These are phyloP conservation scores for Candida khao-thaluensis DNA, from an alignment of 805 yeast genomes.

Conservation along the genomic window DNA sequence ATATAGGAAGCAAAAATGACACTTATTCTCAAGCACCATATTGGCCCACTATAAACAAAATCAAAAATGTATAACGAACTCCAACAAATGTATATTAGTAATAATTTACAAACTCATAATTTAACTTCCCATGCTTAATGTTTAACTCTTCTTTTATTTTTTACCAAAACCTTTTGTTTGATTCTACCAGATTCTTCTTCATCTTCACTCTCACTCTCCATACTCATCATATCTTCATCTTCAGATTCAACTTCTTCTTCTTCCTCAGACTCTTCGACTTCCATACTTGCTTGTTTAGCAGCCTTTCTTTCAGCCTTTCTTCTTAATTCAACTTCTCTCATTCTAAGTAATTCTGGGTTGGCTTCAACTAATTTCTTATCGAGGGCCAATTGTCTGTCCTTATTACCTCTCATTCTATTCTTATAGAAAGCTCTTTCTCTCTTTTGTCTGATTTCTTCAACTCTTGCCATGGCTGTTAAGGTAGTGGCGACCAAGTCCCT, in stretches of 20 bases:
- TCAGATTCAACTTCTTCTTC: constrained; percentile 42
- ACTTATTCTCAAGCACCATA: constrained; percentile 13
- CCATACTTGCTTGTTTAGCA: constrained; percentile 51
- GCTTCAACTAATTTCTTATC: constrained; percentile 87
- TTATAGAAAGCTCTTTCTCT: constrained; percentile 98
- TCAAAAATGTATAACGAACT: background rate
- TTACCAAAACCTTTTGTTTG: constrained; percentile 58
- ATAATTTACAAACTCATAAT: constrained; percentile 5
- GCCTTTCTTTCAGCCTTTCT: constrained; percentile 70
- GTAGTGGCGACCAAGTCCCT: constrained; percentile 95
- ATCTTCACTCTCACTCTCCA: constrained; percentile 42
- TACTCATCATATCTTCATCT: constrained; percentile 37
- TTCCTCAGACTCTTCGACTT: constrained; percentile 40
- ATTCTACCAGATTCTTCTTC: constrained; percentile 28
- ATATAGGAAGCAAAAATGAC: too few species aligned
- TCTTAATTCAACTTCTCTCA: constrained; percentile 91
- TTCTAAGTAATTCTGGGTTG: constrained; percentile 84
- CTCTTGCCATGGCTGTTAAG: constrained; percentile 90
- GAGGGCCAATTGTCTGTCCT: constrained; percentile 76
- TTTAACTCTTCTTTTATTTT: constrained; percentile 45
- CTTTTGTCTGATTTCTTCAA: constrained; percentile 92
- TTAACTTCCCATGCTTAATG: constrained; percentile 12
- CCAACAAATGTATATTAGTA: constrained; percentile 10
- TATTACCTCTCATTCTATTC: constrained; percentile 98
- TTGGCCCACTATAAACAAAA: constrained; percentile 15